Evolutionary conservation across 163 green algal species (phyloP).

Genomic region (Chlorella variabilis): DNA sequence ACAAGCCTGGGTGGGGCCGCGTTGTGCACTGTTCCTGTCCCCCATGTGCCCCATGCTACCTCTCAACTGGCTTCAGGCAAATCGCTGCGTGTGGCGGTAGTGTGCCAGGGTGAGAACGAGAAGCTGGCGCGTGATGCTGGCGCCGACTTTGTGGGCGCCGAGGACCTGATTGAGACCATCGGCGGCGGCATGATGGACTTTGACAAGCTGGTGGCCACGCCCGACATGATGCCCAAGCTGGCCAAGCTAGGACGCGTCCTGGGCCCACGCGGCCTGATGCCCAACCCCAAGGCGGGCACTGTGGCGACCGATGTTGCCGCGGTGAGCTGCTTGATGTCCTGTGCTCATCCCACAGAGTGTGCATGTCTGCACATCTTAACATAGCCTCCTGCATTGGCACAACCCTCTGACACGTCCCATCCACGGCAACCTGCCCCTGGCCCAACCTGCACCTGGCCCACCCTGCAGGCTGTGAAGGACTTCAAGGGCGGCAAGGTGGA

Average conservation of each 20-base stretch:
- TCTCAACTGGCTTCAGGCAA: slow-evolving; percentile 91
- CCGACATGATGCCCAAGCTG: slow-evolving; percentile 99
- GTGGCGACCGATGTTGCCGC: slow-evolving; percentile 84
- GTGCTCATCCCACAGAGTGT: too few relatives aligned
- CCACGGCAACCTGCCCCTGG: too few relatives aligned
- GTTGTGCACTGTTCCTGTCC: not conserved
- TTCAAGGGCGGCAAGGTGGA: slow-evolving; percentile 99
- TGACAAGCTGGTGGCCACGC: slow-evolving; percentile 98
- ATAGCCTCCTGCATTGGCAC: not conserved
- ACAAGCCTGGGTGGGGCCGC: not conserved
- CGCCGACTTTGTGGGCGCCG: slow-evolving; percentile 90
- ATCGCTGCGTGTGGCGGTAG: slow-evolving; percentile 91
- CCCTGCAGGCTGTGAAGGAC: slow-evolving; percentile 95
- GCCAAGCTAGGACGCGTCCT: slow-evolving; percentile 95
- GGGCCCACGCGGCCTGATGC: slow-evolving; percentile 89
- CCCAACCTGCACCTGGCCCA: too few relatives aligned
- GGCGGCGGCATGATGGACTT: slow-evolving; percentile 97
- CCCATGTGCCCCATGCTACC: too few relatives aligned
- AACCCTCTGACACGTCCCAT: too few relatives aligned
- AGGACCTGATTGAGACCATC: slow-evolving; percentile 98
- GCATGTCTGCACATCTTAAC: not conserved
- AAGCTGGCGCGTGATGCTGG: slow-evolving; percentile 89
- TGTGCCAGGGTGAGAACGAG: slow-evolving; percentile 91
- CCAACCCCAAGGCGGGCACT: slow-evolving; percentile 91
- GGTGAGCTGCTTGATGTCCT: slow-evolving; percentile 63